phyloP scores from a whole-genome alignment of 192 early-diverging fungal genomes.

The Entrophospora sp. region DNA sequence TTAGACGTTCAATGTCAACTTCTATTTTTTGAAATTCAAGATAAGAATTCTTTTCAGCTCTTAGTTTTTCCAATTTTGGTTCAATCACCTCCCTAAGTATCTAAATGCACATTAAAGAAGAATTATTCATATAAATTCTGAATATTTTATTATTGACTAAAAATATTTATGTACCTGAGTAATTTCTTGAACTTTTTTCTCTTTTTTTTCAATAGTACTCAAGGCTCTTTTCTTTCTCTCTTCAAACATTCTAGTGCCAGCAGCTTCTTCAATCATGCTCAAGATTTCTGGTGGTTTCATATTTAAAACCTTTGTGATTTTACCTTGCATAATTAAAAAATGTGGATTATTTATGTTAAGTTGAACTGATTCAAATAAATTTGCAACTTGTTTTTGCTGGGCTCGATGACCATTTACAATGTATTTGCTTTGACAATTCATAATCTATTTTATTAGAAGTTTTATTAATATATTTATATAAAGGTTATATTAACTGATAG shows the following conservation, averaged over 20 bases:
- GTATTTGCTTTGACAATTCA: constrained; percentile 94
- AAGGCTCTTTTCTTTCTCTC: constrained; percentile 94
- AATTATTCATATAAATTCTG: no score
- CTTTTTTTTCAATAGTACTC: constrained; percentile 91
- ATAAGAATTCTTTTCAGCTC: constrained; percentile 77
- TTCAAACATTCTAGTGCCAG: constrained; percentile 98
- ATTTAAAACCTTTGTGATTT: constrained; percentile 98
- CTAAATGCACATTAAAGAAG: constrained; percentile 35
- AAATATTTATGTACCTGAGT: constrained; percentile 35
- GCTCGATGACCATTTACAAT: constrained; percentile 90
- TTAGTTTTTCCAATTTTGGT: constrained; percentile 85
- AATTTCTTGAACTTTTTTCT: constrained; percentile 90
- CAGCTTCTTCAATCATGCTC: constrained; percentile 98
- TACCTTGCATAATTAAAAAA: constrained; percentile 98
- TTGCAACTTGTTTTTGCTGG: constrained; percentile 82
- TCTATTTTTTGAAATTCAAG: constrained; percentile 92
- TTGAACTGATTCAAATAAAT: constrained; percentile 93
- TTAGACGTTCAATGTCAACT: constrained; percentile 77
- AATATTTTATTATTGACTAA: not conserved
- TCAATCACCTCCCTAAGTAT: constrained; percentile 82
- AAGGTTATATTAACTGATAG: not conserved
- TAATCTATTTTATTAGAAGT: no score
- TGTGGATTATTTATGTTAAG: constrained; percentile 99
- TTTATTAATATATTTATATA: constrained; percentile 41
- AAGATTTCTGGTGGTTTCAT: constrained; percentile 97